Conservation (phyloP, 495 filamentous ascomycete species). For the Neurospora sp. region DNA sequence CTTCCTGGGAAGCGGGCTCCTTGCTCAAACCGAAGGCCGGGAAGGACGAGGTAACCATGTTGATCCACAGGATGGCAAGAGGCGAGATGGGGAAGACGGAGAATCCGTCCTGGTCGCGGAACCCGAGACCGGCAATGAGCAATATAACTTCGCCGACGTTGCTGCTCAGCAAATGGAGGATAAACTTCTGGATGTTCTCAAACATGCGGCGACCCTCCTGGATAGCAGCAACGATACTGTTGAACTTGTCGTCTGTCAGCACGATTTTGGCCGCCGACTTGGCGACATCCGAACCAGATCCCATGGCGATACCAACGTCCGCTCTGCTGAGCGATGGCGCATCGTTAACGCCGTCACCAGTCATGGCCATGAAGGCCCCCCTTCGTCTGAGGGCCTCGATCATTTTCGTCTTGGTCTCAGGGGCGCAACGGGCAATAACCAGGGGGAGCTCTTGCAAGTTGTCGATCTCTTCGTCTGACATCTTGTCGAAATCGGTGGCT, state of each 20-base stretch:
- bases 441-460: conserved; percentile 48
- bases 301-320: conserved; percentile 83
- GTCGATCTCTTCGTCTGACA: conserved; percentile 51
- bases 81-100: conserved; percentile 71
- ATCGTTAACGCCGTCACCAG: conserved; percentile 78
- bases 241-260: conserved; percentile 82
- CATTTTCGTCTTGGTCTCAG: conserved; percentile 58
- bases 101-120: conserved; percentile 51
- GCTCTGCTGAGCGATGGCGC: conserved; percentile 67
- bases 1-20: conserved; percentile 54
- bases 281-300: conserved; percentile 80
- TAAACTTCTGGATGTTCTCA: conserved; percentile 76
- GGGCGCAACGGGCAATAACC: conserved; percentile 56
- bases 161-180: conserved; percentile 60
- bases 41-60: conserved; percentile 66
- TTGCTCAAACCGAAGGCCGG: conserved; percentile 67
- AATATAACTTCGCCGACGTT: conserved; percentile 69
- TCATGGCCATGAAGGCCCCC: conserved; percentile 50
- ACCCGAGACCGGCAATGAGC: conserved; percentile 59
- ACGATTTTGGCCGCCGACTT: conserved; percentile 84
- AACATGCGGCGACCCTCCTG: conserved; percentile 66
- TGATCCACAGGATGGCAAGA: conserved; percentile 70
- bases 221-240: conserved; percentile 64
- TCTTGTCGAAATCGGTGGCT: conserved; percentile 52
- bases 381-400: conserved; percentile 59